Conservation (phyloP, 129 eudicot genomes). For the Ambrosia trifida region DNA sequence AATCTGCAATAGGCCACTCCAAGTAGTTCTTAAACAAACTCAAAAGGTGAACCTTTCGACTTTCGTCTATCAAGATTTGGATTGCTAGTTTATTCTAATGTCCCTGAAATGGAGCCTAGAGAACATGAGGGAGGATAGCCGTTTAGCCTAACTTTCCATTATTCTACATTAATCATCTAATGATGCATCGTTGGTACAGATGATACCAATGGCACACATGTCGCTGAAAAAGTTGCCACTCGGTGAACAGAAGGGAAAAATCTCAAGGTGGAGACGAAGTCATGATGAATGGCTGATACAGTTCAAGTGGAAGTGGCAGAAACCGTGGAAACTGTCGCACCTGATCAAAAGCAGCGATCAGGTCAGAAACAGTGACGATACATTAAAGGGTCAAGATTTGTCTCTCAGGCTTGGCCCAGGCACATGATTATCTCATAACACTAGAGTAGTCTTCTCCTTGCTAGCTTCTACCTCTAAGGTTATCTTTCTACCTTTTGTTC, state of each 20-base stretch:
- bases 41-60: slow-evolving; percentile 29
- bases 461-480: slow-evolving; percentile 28
- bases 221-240: slow-evolving; percentile 64
- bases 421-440: slow-evolving; percentile 27
- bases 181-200: slow-evolving; percentile 38
- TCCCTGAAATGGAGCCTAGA: neutral
- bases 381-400: slow-evolving; percentile 36
- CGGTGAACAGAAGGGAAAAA: slow-evolving; percentile 62
- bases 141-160: neutral
- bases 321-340: slow-evolving; percentile 80
- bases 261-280: slow-evolving; percentile 81
- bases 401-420: slow-evolving; percentile 26
- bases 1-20: slow-evolving; percentile 34
- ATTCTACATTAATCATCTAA: no score
- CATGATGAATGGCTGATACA: slow-evolving; percentile 83
- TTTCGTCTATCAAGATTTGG: neutral
- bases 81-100: neutral
- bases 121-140: neutral
- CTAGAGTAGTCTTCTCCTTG: slow-evolving; percentile 6
- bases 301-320: slow-evolving; percentile 97
- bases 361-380: slow-evolving; percentile 39
- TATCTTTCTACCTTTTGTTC: slow-evolving; percentile 17
- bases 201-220: slow-evolving; percentile 67
- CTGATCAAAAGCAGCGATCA: slow-evolving; percentile 44
- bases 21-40: slow-evolving; percentile 37